Evolutionary conservation across 2,329 filamentous ascomycete species (phyloP), one percentile per base, ranked within the genome.

Genomic region (Alternaria dauci): DNA sequence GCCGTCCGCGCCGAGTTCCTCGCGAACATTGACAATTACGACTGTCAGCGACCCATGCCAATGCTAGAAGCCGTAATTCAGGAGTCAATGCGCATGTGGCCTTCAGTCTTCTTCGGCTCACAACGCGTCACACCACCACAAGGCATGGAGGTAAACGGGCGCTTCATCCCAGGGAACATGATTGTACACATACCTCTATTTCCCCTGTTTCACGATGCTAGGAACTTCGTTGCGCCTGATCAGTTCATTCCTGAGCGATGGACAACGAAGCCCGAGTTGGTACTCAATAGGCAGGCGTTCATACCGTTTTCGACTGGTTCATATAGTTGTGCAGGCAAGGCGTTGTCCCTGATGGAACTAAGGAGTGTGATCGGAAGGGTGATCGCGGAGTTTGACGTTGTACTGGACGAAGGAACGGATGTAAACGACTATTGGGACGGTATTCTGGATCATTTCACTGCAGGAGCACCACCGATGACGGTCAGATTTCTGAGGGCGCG

Each of bases 291-390:
- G 38, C 46, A 82, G 36, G 90, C 90, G 0, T 93, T 91, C 76
- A 91, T 88, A 58, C 89, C 91, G 2, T 92, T 92, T 67, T 87
- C 84, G 26, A 80, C 90, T 48, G 90, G 90, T 0, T 85, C 88
- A 0, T 81, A 89, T 25, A 88, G 87, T 6, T 92, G 90, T 72
- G 89, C 91, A 44, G 89, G 89, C 1, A 91, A 91, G 80, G 83
- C 46, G 0, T 77, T 90, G 43, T 88, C 88, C 1, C 88, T 89
- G 65, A 82, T 85, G 57, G 88, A 91, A 79, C 85, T 90, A 83
- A 85, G 81, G 62, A 85, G 85, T 23, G 84, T 87, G 4, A 68
- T 90, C 52, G 87, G 86, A 12, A 80, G 87, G 16, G 80, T 86
- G 28, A 71, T 91, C 52, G 89, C 81, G 63, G 67, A 86, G 65